Evolutionary conservation across 305 asterid species (phyloP).

Genomic region (Plantago lanceolata): DNA sequence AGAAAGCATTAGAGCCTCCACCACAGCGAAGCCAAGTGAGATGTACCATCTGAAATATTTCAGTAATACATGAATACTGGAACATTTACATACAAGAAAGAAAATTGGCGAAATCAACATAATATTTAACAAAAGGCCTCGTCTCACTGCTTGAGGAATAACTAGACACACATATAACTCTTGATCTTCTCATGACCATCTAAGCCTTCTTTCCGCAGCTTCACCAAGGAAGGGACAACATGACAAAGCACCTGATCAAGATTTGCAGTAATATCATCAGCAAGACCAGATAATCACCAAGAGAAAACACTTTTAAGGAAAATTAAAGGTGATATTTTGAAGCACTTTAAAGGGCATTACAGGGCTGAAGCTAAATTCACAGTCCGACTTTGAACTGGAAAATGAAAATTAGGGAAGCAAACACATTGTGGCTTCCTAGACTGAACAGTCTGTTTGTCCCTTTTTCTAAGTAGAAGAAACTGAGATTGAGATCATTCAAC

Average conservation of each 20-base stretch:
- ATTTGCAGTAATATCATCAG: constrained; percentile 15
- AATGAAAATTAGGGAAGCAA: background rate
- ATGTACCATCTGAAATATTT: constrained; percentile 89
- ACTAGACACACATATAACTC: constrained; percentile 97
- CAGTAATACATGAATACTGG: constrained; percentile 26
- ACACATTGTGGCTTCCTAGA: background rate
- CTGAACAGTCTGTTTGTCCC: too few species aligned
- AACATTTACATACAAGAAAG: constrained; percentile 12
- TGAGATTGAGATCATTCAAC: too few species aligned
- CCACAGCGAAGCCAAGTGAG: constrained; percentile 83
- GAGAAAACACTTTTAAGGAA: constrained; percentile 6
- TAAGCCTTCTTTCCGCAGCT: constrained; percentile 97
- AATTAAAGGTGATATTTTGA: constrained; percentile 2
- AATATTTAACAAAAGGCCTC: constrained; percentile 34
- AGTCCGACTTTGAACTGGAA: background rate
- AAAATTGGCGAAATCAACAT: constrained; percentile 24
- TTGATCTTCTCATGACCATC: constrained; percentile 99
- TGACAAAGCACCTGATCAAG: constrained; percentile 75
- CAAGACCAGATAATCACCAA: constrained; percentile 15
- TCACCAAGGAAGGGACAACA: constrained; percentile 80
- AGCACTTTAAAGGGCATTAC: background rate
- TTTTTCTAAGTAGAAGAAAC: too few species aligned
- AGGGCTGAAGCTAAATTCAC: background rate
- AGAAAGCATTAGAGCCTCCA: constrained; percentile 74
- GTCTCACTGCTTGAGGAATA: constrained; percentile 75